Conservation (phyloP, 129 eudicot species). For the Apium graveolens region DNA sequence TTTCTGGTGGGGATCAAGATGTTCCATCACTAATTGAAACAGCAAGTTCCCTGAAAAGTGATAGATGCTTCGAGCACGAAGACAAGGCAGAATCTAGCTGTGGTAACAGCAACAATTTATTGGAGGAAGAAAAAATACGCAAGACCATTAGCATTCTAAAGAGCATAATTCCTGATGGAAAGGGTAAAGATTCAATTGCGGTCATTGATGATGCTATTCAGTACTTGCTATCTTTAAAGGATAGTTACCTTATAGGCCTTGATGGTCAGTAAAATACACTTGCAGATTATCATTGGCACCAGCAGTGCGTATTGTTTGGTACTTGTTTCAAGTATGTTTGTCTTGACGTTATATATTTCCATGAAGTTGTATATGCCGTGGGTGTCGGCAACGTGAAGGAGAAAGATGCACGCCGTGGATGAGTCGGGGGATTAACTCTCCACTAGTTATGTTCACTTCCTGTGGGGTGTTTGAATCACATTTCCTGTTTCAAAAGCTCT, state of each 20-base stretch:
- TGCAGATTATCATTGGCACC: background rate
- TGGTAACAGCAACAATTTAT: slow-evolving; percentile 19
- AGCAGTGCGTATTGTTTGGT: background rate
- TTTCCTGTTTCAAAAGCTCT: background rate
- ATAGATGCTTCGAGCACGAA: slow-evolving; percentile 22
- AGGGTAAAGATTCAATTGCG: slow-evolving; percentile 52
- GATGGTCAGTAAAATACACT: slow-evolving; percentile 25
- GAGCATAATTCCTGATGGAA: slow-evolving; percentile 55
- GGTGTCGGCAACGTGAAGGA: too few relatives aligned
- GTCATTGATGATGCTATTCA: slow-evolving; percentile 77
- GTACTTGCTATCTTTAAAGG: slow-evolving; percentile 58
- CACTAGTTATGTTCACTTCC: background rate
- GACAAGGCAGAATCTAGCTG: slow-evolving; percentile 52
- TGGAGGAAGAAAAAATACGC: slow-evolving; percentile 25
- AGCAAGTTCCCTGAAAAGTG: slow-evolving; percentile 38
- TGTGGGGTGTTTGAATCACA: background rate
- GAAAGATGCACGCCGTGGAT: slow-evolving; percentile 22
- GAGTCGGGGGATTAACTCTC: slow-evolving; percentile 21
- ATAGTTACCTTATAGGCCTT: slow-evolving; percentile 54
- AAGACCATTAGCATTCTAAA: slow-evolving; percentile 55
- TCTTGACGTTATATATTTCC: too few relatives aligned
- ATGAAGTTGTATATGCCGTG: too few relatives aligned
- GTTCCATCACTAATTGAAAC: slow-evolving; percentile 27
- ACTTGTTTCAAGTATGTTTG: slow-evolving; percentile 8
- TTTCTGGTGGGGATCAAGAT: slow-evolving; percentile 19